phyloP scores from a whole-genome alignment of 1,284 basidiomycete genomes.

The Sporisorium reilianum region DNA sequence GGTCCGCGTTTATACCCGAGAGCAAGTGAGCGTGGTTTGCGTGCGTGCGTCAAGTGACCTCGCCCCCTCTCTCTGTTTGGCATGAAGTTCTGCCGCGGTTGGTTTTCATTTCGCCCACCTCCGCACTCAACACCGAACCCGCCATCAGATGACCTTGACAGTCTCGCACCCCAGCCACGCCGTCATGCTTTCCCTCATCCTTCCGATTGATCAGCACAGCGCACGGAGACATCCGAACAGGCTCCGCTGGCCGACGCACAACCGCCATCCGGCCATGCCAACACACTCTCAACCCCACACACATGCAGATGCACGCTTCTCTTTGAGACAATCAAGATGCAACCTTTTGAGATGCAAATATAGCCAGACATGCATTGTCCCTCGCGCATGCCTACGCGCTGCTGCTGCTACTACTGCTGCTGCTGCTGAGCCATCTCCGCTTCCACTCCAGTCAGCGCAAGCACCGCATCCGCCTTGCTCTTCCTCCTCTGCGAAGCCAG shows the following conservation, averaged over 20 bases:
- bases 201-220: background rate
- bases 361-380: background rate
- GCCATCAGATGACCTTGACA: background rate
- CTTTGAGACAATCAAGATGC: background rate
- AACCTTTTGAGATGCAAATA: background rate
- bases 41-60: slow-evolving; percentile 5
- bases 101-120: background rate
- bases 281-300: background rate
- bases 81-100: background rate
- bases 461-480: slow-evolving; percentile 23
- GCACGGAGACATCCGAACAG: background rate
- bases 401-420: background rate
- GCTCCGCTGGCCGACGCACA: background rate
- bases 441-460: slow-evolving; percentile 1
- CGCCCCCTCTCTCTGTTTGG: too few relatives aligned
- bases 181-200: too few relatives aligned
- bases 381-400: background rate
- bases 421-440: background rate
- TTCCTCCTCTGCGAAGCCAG: slow-evolving; percentile 26
- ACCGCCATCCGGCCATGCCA: background rate
- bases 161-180: too few relatives aligned
- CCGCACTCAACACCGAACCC: background rate
- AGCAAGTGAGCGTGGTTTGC: too few relatives aligned
- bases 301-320: too few relatives aligned
- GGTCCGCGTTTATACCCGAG: slow-evolving; percentile 3